Evolutionary conservation across 2,329 filamentous ascomycete species (phyloP), one percentile per base, ranked within the genome.

Genomic region (Epichloe sp.): DNA sequence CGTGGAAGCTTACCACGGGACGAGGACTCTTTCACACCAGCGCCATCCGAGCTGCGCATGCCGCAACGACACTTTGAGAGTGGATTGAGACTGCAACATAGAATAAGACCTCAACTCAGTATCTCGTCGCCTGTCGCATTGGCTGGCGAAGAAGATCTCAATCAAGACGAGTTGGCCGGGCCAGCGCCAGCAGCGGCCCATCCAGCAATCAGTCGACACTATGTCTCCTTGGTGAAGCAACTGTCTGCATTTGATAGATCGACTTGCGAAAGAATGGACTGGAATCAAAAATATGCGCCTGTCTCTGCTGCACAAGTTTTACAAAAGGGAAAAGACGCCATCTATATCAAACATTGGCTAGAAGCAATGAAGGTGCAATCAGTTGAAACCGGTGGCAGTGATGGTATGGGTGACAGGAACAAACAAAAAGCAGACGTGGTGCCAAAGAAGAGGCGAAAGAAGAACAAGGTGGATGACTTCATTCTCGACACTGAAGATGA

Each of bases 261-360:
- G 8, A 77, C 76, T 47, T 95, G 86, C 58, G 91, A 97, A 61
- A 73, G 72, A 2, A 68, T 76, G 31, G 68, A 80, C 8, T 98
- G 93, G 93, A 65, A 75, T 2, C 83, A 91, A 41, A 96, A 97
- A 61, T 95, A 97, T 67, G 80, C 86, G 0, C 93, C 93, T 0
- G 68, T 65, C 26, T 72, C 68, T 37, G 82, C 88, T 2, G 71
- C 71, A 4, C 81, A 91, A 52, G 82, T 97, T 1, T 71, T 98
- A 11, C 90, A 96, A 60, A 65, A 72, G 15, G 84, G 85, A 2
- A 77, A 72, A 44, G 88, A 96, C 63, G 80, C 81, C 1, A 61
- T 73, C 2, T 70, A 91, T 8, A 68, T 98, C 23, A 83, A 82
- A 52, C 80, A 91, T 53, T 98, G 93, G 93, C 71, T 98, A 7